Evolutionary conservation across 2,329 filamentous ascomycete species (phyloP), one percentile per base, ranked within the genome.

Genomic region (Dothistroma pini): DNA sequence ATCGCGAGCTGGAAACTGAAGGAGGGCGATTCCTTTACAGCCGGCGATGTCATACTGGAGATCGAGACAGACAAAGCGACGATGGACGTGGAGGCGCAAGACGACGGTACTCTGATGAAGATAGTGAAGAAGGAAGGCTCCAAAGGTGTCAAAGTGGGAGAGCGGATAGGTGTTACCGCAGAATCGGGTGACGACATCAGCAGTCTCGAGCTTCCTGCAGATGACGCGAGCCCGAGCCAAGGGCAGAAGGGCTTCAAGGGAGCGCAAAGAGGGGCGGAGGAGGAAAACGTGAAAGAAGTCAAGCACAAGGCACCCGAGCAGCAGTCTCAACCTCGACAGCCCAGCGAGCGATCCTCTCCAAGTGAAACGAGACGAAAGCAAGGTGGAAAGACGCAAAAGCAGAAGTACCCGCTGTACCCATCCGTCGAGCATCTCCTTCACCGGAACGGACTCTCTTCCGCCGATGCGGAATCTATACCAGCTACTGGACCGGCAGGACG

Each of bases 11-110:
- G 91, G 91, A 89, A 87, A 76, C 84, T 96, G 71, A 93, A 93
- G 77, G 91, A 96, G 79, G 91, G 91, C 74, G 90, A 95, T 69
- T 83, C 85, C 56, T 96, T 91, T 76, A 81, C 84, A 54, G 89
- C 91, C 60, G 91, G 91, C 68, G 91, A 96, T 75, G 90, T 96
- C 34, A 83, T 96, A 56, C 86, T 96, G 62, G 91, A 96, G 78
- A 95, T 96, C 74, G 91, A 96, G 80, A 96, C 91, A 61, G 91
- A 96, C 77, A 96, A 96, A 82, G 91, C 91, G 59, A 90, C 90
- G 59, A 96, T 96, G 91, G 92, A 96, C 70, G 91, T 96, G 29
- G 92, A 96, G 80, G 91, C 91, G 47, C 91, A 95, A 78, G 91
- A 96, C 50, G 91, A 96, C 73, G 91, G 92, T 48, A 81, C 93